Evolutionary conservation across 2,329 filamentous ascomycete genomes (phyloP).

Genomic region (Madurella mycetomatis): DNA sequence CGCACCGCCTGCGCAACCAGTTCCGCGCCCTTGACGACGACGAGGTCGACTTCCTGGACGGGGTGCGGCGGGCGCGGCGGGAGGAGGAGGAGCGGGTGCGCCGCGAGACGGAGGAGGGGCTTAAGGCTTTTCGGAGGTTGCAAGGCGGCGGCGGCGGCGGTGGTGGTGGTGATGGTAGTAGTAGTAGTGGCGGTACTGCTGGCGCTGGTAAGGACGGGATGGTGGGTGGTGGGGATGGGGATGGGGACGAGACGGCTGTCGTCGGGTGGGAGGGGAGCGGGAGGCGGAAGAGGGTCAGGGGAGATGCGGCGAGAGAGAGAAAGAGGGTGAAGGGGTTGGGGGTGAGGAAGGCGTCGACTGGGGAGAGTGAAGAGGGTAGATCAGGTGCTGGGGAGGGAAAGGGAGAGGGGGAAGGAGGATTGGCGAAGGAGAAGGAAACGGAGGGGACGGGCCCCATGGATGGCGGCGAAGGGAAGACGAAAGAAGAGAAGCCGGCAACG

Average conservation of each 20-base stretch:
- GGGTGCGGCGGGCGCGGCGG: constrained; percentile 46
- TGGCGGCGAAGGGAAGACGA: background rate
- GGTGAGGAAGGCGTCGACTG: constrained; percentile 19
- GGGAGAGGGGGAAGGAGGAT: constrained; percentile 10
- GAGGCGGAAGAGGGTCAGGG: constrained; percentile 36
- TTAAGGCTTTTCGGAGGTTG: constrained; percentile 48
- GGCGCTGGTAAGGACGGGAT: constrained; percentile 16
- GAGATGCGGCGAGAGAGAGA: constrained; percentile 21
- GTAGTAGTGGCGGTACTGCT: constrained; percentile 5
- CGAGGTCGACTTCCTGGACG: constrained; percentile 70
- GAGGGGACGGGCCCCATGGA: background rate
- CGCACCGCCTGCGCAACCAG: constrained; percentile 67
- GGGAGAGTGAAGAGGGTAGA: constrained; percentile 1
- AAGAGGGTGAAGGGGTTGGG: constrained; percentile 22
- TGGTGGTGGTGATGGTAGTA: constrained; percentile 9
- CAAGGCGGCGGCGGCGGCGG: constrained; percentile 38
- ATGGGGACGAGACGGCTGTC: constrained; percentile 34
- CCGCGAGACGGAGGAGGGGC: constrained; percentile 53
- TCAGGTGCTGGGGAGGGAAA: constrained; percentile 25
- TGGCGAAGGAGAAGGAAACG: constrained; percentile 12
- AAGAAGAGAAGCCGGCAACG: background rate
- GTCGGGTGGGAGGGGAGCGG: constrained; percentile 26
- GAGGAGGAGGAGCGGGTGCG: constrained; percentile 51
- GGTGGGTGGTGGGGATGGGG: constrained; percentile 29
- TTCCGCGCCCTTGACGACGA: constrained; percentile 74